Conservation (phyloP, 176 grass and related monocot genomes). For the Pontederia paniculata region DNA sequence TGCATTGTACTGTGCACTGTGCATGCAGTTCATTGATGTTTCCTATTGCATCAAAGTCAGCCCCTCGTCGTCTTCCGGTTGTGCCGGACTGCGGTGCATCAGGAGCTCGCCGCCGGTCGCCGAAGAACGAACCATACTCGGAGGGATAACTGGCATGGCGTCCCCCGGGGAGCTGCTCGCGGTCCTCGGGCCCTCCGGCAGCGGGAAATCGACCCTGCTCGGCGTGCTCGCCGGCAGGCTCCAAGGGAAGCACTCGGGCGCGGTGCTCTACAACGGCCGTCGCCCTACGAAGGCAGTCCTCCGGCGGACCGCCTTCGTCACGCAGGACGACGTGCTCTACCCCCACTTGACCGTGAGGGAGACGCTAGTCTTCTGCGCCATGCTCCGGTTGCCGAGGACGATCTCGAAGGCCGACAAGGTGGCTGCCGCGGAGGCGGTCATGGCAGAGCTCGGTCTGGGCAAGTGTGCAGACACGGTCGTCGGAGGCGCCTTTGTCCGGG, state of each 20-base stretch:
- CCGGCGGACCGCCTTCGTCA: constrained; percentile 63
- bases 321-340: constrained; percentile 95
- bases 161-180: constrained; percentile 59
- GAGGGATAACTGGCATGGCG: constrained; percentile 47
- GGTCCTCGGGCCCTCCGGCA: constrained; percentile 73
- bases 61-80: background rate
- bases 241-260: constrained; percentile 12
- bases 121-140: constrained; percentile 51
- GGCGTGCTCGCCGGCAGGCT: constrained; percentile 64
- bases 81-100: background rate
- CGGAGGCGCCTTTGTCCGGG: constrained; percentile 72
- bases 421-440: constrained; percentile 67
- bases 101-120: too few relatives aligned
- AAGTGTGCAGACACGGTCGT: constrained; percentile 73
- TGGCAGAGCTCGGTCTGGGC: constrained; percentile 60
- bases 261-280: constrained; percentile 32
- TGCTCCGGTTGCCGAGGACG: constrained; percentile 44
- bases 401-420: constrained; percentile 15
- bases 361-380: constrained; percentile 77
- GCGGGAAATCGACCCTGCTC: constrained; percentile 87
- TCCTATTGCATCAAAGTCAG: constrained; percentile 56
- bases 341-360: constrained; percentile 85
- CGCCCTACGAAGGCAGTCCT: constrained; percentile 20
- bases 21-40: constrained; percentile 67
- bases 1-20: background rate